Base-by-base conservation (phyloP, 768 basidiomycete genomes). In the Podaxis pistillaris region DNA sequence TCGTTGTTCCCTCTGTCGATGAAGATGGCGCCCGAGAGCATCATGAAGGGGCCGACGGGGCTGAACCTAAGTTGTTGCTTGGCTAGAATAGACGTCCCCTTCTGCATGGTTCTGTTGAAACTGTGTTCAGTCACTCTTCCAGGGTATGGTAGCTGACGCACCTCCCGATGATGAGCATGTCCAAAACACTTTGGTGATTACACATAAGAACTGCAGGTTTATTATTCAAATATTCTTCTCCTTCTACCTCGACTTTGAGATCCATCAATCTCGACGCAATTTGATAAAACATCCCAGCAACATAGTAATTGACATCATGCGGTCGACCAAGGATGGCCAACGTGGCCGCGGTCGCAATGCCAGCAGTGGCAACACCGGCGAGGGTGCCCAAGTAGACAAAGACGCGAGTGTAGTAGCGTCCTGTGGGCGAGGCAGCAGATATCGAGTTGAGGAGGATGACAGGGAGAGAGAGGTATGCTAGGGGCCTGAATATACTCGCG, bases 141-240 rank as follows among this genome's bases (percentile, higher is more conserved):
- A 37, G 56, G 41, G 24, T 1, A 28, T 38, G 19, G 33, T 56
- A 61, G 56, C 62, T 33, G 36, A 53, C 46, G 68, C 89, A 93
- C 92, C 85, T 86, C 62, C 89, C 94, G 58, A 94, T 76, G 68
- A 86, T 86, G 38, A 96, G 73, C 64, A 99, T 83, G 74, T 97
- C 94, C 49, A 97, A 73, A 86, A 94, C 90, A 63, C 90, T 94
- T 79, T 98, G 96, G 72, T 98, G 96, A 71, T 98, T 98, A 12
- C 83, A 85, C 70, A 98, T 83, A 28, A 94, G 73, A 12, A 98
- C 84, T 0, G 87, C 86, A 7, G 94, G 93, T 55, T 79, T 76
- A n/a, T 79, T 82, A 66, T 79, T 74, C 50, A 98, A 77, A 71
- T 95, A 78, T 71, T 98, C 93, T 70, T 86, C 86, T 11, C 94